Evolutionary conservation across 2,329 filamentous ascomycete genomes (phyloP).

Genomic region (Colletotrichum chrysophilum): DNA sequence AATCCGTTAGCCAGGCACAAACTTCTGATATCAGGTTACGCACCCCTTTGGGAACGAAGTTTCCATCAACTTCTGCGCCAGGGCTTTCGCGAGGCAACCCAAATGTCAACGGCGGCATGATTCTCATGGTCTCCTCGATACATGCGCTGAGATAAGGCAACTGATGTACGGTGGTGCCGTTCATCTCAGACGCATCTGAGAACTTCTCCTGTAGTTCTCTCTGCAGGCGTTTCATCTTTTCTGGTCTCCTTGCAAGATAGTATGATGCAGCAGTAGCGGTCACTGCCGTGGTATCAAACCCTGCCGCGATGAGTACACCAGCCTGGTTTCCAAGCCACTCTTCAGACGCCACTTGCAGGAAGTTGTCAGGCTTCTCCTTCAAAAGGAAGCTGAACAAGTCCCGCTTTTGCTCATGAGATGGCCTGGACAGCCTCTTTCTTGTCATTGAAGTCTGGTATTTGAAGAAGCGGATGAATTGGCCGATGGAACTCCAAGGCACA

Average conservation of each 20-base stretch:
- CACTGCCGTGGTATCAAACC: neutral
- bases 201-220: neutral
- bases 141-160: neutral
- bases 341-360: neutral
- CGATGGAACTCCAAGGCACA: neutral
- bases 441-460: neutral
- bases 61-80: neutral
- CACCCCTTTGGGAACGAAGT: neutral
- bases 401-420: neutral
- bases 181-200: neutral
- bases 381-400: neutral
- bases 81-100: neutral
- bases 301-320: neutral
- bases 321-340: neutral
- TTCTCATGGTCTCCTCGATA: neutral
- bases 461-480: neutral
- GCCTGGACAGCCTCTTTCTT: neutral
- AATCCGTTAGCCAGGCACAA: neutral
- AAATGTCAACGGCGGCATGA: neutral
- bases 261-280: neutral
- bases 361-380: neutral
- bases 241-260: neutral
- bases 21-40: neutral
- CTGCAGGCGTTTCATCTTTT: neutral
- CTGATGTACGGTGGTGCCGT: neutral